These are phyloP conservation scores for Linaria vulgaris DNA, from an alignment of 257 asterid genomes.

Conservation along the genomic window DNA sequence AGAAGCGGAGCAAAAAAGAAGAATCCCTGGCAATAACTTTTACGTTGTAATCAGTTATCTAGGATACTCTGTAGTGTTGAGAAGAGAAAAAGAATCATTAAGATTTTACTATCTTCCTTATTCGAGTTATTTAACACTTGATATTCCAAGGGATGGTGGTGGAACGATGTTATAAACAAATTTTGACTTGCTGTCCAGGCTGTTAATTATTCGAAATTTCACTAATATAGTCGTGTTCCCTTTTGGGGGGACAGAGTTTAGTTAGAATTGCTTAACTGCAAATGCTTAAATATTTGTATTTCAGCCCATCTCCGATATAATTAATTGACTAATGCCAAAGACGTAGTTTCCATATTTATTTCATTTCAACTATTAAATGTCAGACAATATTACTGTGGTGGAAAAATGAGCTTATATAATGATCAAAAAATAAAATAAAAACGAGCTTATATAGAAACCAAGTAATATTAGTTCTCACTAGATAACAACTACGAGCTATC, in stretches of 20 bases:
- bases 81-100: slow-evolving; percentile 13
- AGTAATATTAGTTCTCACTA: too few relatives aligned
- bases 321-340: neutral
- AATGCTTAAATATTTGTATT: neutral
- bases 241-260: neutral
- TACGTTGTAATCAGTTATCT: slow-evolving; percentile 22
- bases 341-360: neutral
- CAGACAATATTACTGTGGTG: too few relatives aligned
- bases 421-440: too few relatives aligned
- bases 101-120: slow-evolving; percentile 17
- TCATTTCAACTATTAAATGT: too few relatives aligned
- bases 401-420: too few relatives aligned
- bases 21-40: slow-evolving; percentile 76
- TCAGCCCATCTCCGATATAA: neutral
- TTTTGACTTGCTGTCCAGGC: slow-evolving; percentile 30
- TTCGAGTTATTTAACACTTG: slow-evolving; percentile 13
- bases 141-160: slow-evolving; percentile 25
- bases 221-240: neutral
- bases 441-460: too few relatives aligned
- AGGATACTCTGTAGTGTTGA: slow-evolving; percentile 15
- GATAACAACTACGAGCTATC: too few relatives aligned
- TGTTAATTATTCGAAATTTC: slow-evolving; percentile 25
- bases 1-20: slow-evolving; percentile 57
- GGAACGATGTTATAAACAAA: slow-evolving; percentile 24
- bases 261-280: slow-evolving; percentile 1